Conservation (phyloP, 306 rosid species). For the Senna siamea region DNA sequence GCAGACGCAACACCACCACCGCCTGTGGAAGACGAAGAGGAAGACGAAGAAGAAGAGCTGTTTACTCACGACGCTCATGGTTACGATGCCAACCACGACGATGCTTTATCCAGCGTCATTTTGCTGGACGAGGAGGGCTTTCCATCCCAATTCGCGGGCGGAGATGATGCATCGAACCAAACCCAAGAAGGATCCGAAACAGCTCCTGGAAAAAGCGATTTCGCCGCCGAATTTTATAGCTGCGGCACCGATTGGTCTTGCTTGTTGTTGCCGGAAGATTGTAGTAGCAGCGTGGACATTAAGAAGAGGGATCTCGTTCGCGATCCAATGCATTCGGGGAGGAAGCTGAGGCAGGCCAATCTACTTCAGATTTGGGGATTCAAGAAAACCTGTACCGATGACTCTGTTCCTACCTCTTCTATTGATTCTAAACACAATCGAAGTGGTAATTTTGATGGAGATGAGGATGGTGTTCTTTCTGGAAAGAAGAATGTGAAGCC, state of each 20-base stretch:
- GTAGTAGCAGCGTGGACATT: neutral
- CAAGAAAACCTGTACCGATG: slow-evolving; percentile 10
- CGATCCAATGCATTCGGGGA: slow-evolving; percentile 34
- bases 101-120: slow-evolving; percentile 27
- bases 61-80: slow-evolving; percentile 28
- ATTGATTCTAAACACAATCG: slow-evolving; percentile 2
- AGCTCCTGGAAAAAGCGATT: slow-evolving; percentile 19
- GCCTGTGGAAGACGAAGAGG: slow-evolving; percentile 22
- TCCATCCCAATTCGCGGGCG: slow-evolving; percentile 44
- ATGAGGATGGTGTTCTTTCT: slow-evolving; percentile 13
- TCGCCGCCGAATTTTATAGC: slow-evolving; percentile 52
- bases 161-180: slow-evolving; percentile 5
- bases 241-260: slow-evolving; percentile 54
- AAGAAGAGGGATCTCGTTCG: neutral
- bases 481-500: slow-evolving; percentile 44
- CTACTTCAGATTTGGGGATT: slow-evolving; percentile 61
- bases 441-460: slow-evolving; percentile 4
- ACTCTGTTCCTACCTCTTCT: no score
- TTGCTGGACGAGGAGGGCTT: slow-evolving; percentile 52
- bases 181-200: slow-evolving; percentile 10
- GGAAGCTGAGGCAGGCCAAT: slow-evolving; percentile 52
- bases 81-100: slow-evolving; percentile 5
- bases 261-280: slow-evolving; percentile 27
- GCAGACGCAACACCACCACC: slow-evolving; percentile 24
- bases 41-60: slow-evolving; percentile 34